Conservation (phyloP, 768 basidiomycete genomes). For the Daedaleopsis sinensis region DNA sequence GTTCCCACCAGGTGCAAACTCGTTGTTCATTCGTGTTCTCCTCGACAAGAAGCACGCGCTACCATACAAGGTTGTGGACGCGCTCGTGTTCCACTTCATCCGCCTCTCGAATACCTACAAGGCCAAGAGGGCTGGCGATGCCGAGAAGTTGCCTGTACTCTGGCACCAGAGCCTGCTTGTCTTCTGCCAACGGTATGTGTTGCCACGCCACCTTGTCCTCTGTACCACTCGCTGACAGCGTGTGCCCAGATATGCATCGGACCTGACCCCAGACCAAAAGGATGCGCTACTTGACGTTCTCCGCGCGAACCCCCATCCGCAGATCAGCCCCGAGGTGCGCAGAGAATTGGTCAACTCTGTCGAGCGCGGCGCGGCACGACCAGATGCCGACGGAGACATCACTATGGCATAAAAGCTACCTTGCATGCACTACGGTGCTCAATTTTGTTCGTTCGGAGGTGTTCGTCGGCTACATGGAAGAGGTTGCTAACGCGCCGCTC, state of each 20-base stretch:
- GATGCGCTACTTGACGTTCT: conserved; percentile 95
- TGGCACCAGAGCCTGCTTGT: conserved; percentile 98
- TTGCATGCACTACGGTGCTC: too few relatives aligned
- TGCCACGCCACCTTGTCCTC: background rate
- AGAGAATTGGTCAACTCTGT: conserved; percentile 89
- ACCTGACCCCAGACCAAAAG: conserved; percentile 96
- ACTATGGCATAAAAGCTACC: conserved; percentile 21
- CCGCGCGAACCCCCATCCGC: conserved; percentile 80
- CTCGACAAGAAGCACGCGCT: conserved; percentile 98
- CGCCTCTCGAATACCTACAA: conserved; percentile 92
- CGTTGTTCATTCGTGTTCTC: conserved; percentile 94
- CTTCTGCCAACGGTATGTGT: conserved; percentile 82
- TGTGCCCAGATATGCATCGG: conserved; percentile 77
- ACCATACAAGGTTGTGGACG: conserved; percentile 97
- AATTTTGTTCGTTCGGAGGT: too few relatives aligned
- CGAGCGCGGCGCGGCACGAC: conserved; percentile 78
- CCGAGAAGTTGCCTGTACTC: conserved; percentile 88
- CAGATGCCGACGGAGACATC: conserved; percentile 61
- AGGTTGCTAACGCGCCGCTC: too few relatives aligned
- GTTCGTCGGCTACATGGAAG: too few relatives aligned
- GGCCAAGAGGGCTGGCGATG: conserved; percentile 66
- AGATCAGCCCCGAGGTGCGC: conserved; percentile 89
- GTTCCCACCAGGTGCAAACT: conserved; percentile 72
- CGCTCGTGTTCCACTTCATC: conserved; percentile 97
- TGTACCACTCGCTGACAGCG: too few relatives aligned